Base-by-base conservation (phyloP, 495 filamentous ascomycete genomes). In the Hypomontagnella submonticulosa region DNA sequence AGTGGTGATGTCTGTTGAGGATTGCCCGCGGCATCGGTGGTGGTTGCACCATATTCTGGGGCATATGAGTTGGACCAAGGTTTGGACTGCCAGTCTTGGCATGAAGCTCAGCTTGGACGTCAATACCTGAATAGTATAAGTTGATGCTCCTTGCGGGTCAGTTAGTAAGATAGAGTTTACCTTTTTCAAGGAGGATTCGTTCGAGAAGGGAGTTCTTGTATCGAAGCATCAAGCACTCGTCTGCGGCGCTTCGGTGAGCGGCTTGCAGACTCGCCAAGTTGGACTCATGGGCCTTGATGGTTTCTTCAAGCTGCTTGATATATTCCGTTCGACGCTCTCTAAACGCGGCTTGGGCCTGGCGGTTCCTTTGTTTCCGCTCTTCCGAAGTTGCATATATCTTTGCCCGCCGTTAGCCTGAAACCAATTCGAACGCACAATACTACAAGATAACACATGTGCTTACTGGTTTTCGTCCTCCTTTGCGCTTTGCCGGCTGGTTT, bases 181-280 rank as follows among this genome's bases (percentile, higher is more conserved):
- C 96, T 84, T 97, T 98, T 77, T 99, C 95, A 4, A 98, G 84
- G 37, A 99, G 80, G 69, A 99, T 97, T 19, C 96, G 86, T 77
- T 99, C 95, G 8, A 99, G 85, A 42, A 98, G 82, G 20, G 94
- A 97, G 76, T 98, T 99, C 80, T 98, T 98, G 77, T 98, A 98
- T 33, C 96, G 89, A 64, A 99, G 81, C 96, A 98, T 98, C 65
- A 98, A 79, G 75, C 96, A 98, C 75, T 98, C 95, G 73, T 99
- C 96, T 30, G 96, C 95, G 44, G 95, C 96, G 68, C 86, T 92
- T 53, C 96, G 90, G 73, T 98, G 95, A 49, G 92, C 96, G 69
- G 95, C 91, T 76, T 97, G 96, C 57, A 98, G 83, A 66, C 87
- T 94, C 65, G 94, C 89, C 37, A 99, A 81, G 63, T 90, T 90